Percentiles rank a stretch among this genome's conserved stretches.
Conservation (phyloP, 176 grass and related monocot genomes). For the Carex cristatella region DNA sequence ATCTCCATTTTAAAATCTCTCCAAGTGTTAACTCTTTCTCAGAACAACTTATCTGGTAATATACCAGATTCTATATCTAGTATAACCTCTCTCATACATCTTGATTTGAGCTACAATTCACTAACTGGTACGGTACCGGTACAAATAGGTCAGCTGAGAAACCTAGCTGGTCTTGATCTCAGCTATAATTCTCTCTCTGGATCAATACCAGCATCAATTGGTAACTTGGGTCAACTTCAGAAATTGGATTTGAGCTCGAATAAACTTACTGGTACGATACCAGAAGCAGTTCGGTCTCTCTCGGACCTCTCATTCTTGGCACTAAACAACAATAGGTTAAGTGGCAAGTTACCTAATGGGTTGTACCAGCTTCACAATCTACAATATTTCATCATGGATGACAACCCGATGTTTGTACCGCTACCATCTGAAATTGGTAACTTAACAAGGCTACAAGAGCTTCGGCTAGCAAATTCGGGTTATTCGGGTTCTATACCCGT, state of each 20-base stretch:
- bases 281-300: slow-evolving; percentile 46
- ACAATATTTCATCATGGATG: slow-evolving; percentile 94
- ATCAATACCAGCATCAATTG: slow-evolving; percentile 48
- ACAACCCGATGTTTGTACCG: slow-evolving; percentile 53
- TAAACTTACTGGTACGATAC: slow-evolving; percentile 47
- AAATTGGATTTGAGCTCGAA: slow-evolving; percentile 95
- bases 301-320: slow-evolving; percentile 64
- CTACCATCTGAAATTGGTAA: slow-evolving; percentile 56
- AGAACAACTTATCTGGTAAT: slow-evolving; percentile 59
- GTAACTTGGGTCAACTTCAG: slow-evolving; percentile 64
- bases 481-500: slow-evolving; percentile 69
- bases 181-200: slow-evolving; percentile 87
- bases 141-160: slow-evolving; percentile 44
- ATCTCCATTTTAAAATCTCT: slow-evolving; percentile 49
- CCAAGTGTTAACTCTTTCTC: slow-evolving; percentile 81
- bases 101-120: slow-evolving; percentile 95
- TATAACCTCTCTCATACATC: slow-evolving; percentile 57
- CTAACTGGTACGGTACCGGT: slow-evolving; percentile 41
- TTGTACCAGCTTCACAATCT: slow-evolving; percentile 50
- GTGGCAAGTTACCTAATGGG: slow-evolving; percentile 42
- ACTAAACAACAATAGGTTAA: slow-evolving; percentile 57
- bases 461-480: slow-evolving; percentile 65
- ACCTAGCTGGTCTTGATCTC: slow-evolving; percentile 57
- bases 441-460: slow-evolving; percentile 59
- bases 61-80: slow-evolving; percentile 48